phyloP scores from a whole-genome alignment of 179 eudicot genomes.

The Corrigiola litoralis region DNA sequence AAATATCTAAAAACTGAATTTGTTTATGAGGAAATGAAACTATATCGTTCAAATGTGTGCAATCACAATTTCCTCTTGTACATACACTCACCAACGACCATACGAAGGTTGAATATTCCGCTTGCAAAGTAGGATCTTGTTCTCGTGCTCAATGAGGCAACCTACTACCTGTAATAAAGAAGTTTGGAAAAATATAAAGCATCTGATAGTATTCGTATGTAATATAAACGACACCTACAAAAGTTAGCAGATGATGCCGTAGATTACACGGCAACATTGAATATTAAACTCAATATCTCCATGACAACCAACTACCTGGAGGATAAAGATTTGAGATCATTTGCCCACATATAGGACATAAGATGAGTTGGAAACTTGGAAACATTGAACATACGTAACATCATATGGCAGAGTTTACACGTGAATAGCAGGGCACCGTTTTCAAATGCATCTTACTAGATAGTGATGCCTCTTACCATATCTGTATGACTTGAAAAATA shows the following conservation, averaged over 20 bases:
- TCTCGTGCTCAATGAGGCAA: conserved; percentile 93
- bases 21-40: neutral
- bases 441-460: neutral
- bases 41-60: neutral
- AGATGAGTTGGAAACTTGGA: neutral
- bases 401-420: neutral
- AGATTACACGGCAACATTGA: neutral
- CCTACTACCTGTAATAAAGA: conserved; percentile 72
- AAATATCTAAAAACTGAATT: neutral
- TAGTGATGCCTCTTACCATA: neutral
- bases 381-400: neutral
- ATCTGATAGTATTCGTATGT: conserved; percentile 4
- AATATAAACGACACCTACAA: neutral
- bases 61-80: neutral
- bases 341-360: neutral
- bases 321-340: neutral
- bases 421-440: neutral
- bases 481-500: neutral
- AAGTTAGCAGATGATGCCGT: neutral
- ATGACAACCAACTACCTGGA: neutral
- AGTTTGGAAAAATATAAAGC: neutral
- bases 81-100: conserved; percentile 76
- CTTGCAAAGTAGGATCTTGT: conserved; percentile 82
- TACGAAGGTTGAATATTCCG: conserved; percentile 92
- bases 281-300: neutral